phyloP scores from a whole-genome alignment of 2,329 filamentous ascomycete genomes.

The Coniochaeta ligniaria region DNA sequence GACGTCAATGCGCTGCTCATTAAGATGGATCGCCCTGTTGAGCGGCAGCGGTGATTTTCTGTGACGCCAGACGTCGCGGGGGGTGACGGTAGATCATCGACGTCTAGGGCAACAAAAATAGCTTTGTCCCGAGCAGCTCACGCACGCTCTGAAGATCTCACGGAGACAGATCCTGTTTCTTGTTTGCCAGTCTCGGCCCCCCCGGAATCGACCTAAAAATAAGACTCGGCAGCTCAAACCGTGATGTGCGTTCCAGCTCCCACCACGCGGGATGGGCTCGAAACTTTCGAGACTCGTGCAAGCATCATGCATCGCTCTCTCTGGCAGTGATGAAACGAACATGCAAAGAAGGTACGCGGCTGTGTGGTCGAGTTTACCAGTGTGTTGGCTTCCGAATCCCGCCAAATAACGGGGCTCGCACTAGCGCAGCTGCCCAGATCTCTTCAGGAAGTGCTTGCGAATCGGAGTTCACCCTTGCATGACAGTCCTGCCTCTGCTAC shows the following conservation, averaged over 20 bases:
- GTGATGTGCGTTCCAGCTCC: neutral
- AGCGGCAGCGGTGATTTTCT: neutral
- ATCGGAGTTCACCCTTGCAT: neutral
- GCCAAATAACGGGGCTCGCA: neutral
- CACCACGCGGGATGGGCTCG: neutral
- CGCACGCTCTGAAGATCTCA: neutral
- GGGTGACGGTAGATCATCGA: neutral
- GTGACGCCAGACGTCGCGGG: neutral
- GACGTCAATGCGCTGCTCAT: neutral
- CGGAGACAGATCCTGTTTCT: neutral
- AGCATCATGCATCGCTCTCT: neutral
- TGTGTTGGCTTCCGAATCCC: neutral
- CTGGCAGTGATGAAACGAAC: neutral
- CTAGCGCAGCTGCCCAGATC: neutral
- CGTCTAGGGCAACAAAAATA: constrained; percentile 1
- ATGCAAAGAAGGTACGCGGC: neutral
- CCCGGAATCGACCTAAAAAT: neutral
- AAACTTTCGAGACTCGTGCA: neutral
- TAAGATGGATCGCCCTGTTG: neutral
- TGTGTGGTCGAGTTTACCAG: neutral
- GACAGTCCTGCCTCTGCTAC: neutral
- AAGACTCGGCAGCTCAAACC: neutral
- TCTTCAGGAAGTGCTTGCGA: neutral
- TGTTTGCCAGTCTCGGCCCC: neutral
- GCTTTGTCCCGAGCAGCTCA: neutral